These are phyloP conservation scores for Aleurites moluccanus DNA, from an alignment of 441 rosid genomes.

Conservation along the genomic window DNA sequence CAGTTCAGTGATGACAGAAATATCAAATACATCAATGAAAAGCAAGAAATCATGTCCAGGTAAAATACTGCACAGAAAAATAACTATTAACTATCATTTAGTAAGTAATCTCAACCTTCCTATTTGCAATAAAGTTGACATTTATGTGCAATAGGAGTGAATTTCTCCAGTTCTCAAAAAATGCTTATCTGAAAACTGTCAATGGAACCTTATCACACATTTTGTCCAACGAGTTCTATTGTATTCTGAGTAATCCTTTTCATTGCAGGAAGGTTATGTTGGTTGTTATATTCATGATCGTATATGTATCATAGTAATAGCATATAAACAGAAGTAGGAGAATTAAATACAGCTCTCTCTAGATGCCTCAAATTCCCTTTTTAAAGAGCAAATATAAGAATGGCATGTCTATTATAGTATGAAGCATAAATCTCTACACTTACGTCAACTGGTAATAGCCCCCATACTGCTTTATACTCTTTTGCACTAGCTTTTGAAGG, in stretches of 20 bases:
- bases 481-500: too few relatives aligned
- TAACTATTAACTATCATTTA: neutral
- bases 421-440: neutral
- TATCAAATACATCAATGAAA: neutral
- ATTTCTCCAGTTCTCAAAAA: slow-evolving; percentile 1
- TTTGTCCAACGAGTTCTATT: neutral
- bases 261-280: neutral
- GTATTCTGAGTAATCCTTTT: neutral
- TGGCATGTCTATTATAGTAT: neutral
- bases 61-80: neutral
- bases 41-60: neutral
- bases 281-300: neutral
- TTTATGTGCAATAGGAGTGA: neutral
- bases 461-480: too few relatives aligned
- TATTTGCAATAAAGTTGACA: neutral
- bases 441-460: too few relatives aligned
- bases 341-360: neutral
- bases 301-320: neutral
- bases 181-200: neutral
- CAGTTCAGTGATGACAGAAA: neutral
- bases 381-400: neutral
- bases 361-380: neutral
- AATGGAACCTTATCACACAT: neutral
- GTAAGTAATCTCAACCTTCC: neutral
- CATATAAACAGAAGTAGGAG: neutral